These are phyloP conservation scores for Noccaea caerulescens DNA, from an alignment of 345 rosid genomes.

Conservation along the genomic window DNA sequence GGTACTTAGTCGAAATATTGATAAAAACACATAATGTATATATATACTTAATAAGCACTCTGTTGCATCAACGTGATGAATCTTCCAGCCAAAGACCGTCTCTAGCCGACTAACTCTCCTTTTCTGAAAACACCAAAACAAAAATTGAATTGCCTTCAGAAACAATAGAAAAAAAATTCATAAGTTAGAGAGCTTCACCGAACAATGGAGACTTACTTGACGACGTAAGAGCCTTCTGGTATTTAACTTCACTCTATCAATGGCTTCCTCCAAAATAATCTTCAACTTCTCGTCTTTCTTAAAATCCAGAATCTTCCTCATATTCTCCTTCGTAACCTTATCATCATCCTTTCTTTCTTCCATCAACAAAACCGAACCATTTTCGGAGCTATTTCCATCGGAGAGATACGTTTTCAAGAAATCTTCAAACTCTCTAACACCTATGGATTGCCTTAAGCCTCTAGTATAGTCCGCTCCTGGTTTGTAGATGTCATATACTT, in stretches of 20 bases:
- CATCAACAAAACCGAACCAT: conserved; percentile 29
- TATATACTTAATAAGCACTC: conserved; percentile 55
- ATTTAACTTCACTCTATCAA: conserved; percentile 71
- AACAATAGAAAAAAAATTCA: background rate
- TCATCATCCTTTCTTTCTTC: conserved; percentile 40
- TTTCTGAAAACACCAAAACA: conserved; percentile 53
- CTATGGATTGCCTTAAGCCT: conserved; percentile 90
- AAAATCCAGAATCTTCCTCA: conserved; percentile 49
- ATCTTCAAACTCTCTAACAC: conserved; percentile 81
- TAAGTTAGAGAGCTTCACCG: background rate
- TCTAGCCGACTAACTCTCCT: conserved; percentile 69
- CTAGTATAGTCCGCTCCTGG: conserved; percentile 69
- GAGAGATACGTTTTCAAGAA: conserved; percentile 52
- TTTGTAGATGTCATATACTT: conserved; percentile 74
- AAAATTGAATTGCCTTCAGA: background rate
- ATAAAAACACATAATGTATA: conserved; percentile 7
- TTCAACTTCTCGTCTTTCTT: conserved; percentile 48
- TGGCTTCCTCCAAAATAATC: conserved; percentile 64
- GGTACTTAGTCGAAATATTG: background rate
- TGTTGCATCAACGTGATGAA: conserved; percentile 73
- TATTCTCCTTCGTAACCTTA: conserved; percentile 48
- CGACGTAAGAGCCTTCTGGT: conserved; percentile 88
- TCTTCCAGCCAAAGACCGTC: conserved; percentile 78
- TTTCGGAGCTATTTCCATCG: conserved; percentile 22
- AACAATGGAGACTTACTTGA: conserved; percentile 63